Base-by-base conservation (phyloP, 371 early-diverging fungal genomes). In the Lichtheimia corymbifera region DNA sequence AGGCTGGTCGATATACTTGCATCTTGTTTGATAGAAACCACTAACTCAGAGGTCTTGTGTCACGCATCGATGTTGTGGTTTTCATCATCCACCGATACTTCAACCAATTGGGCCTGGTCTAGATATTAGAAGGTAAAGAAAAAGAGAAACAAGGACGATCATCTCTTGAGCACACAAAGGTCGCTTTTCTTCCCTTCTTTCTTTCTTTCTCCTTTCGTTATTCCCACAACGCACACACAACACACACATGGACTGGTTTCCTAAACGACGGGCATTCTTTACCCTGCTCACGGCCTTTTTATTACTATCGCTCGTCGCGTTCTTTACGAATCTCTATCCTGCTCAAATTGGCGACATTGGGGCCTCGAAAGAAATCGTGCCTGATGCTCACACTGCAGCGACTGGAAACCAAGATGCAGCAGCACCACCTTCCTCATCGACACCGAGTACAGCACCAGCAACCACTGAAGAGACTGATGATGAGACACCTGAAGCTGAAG, bases 321-420 rank as follows among this genome's bases (percentile, higher is more conserved):
- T 63, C 30, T 44, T 40, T 17, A 53, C 63, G 5, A 63, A 55
- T 44, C 63, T 63, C 22, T 63, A 55, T 5, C 63, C 63, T 18
- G 25, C 57, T 35, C 35, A 35, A 35, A 35, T 35, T 35, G 35
- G 35, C 35, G 35, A 35, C 35, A 6, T 35, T 35, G 35, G 35
- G 4, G 11, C 35, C 6, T 35, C 35, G 35, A 35, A 35, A 11
- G 35, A 35, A 11, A 40, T 58, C 9, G 55, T 40, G 14, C 13
- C 22, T 30, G 55, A 35, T 35, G 35, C 2, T 0, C 35, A 6
- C 9, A 35, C 35, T 35, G 35, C 9, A 35, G 35, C 35, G 9
- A 11, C 5, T 11, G 35, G 35, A 35, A 11, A 35, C 35, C 35
- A 35, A 6, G 35, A 47, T 47, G 47, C 47, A 47, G 20, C 5